These are phyloP conservation scores for Paraleonurus japonicus DNA, from an alignment of 257 asterid species.

Conservation along the genomic window DNA sequence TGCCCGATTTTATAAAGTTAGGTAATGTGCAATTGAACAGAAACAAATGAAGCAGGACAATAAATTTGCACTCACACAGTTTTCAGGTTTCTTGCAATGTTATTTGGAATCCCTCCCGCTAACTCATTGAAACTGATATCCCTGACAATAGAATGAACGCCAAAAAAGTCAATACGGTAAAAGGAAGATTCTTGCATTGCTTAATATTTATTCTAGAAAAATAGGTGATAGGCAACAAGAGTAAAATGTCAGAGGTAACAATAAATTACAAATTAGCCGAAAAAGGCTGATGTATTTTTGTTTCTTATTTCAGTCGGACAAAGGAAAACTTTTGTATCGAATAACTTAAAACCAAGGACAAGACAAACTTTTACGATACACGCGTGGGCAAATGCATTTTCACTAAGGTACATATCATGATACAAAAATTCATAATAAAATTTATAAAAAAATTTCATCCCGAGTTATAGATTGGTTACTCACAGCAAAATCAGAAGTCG, in stretches of 20 bases:
- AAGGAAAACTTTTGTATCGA: not conserved
- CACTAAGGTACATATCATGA: no score
- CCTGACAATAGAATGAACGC: slow-evolving; percentile 38
- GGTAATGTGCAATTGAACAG: slow-evolving; percentile 4
- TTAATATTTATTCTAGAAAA: not conserved
- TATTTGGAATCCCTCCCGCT: slow-evolving; percentile 53
- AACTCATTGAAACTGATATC: slow-evolving; percentile 77
- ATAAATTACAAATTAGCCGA: not conserved
- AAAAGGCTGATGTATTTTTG: not conserved
- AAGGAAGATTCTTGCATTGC: not conserved
- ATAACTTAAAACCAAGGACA: no score
- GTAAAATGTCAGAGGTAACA: not conserved
- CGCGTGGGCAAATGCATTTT: no score
- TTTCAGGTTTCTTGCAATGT: slow-evolving; percentile 51
- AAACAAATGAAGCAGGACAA: slow-evolving; percentile 10
- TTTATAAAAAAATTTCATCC: no score
- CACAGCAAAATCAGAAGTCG: slow-evolving; percentile 55
- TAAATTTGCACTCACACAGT: slow-evolving; percentile 52
- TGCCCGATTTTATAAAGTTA: not conserved
- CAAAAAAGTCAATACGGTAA: slow-evolving; percentile 12
- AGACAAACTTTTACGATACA: no score
- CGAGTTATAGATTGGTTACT: slow-evolving; percentile 33
- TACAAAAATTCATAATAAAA: no score
- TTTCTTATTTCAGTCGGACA: not conserved
- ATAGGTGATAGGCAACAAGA: not conserved